Evolutionary conservation across 495 filamentous ascomycete species (phyloP).

Genomic region (Jackrogersella minutella): DNA sequence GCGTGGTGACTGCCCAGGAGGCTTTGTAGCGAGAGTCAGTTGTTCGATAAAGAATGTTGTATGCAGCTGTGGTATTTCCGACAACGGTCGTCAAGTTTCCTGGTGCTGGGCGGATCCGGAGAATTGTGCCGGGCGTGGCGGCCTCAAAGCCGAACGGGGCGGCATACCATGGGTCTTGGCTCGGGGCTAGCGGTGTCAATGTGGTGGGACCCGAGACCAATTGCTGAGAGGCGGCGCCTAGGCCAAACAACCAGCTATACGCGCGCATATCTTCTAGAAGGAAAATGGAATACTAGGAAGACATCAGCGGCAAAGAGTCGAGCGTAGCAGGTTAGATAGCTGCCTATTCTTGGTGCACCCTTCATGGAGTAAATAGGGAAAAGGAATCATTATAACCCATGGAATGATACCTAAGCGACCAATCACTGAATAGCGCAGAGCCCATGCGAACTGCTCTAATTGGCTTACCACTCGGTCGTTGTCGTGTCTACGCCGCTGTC

Average conservation of each 20-base stretch:
- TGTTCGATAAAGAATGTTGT: conserved; percentile 62
- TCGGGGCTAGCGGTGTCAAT: conserved; percentile 40
- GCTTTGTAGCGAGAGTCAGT: conserved; percentile 55
- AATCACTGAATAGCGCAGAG: background rate
- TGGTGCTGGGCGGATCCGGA: conserved; percentile 55
- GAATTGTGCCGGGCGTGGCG: conserved; percentile 51
- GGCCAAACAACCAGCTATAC: background rate
- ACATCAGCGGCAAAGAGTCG: background rate
- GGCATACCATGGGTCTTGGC: conserved; percentile 58
- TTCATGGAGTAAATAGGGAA: background rate
- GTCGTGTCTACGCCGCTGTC: background rate
- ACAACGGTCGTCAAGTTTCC: conserved; percentile 49
- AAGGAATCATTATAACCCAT: background rate
- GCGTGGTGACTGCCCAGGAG: conserved; percentile 58
- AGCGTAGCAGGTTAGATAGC: background rate
- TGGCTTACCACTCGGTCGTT: background rate
- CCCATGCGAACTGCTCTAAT: background rate
- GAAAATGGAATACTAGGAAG: background rate
- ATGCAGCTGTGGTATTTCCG: conserved; percentile 43
- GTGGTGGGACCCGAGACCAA: background rate
- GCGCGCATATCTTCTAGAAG: conserved; percentile 13
- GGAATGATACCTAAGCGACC: background rate
- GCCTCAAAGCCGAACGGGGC: conserved; percentile 52
- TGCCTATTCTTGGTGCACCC: background rate
- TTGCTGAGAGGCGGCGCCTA: background rate